A percentile compares a stretch with the other conserved stretches of the same genome.
These are phyloP conservation scores for Somion occarium DNA, from an alignment of 1,284 basidiomycete species.

Conservation along the genomic window DNA sequence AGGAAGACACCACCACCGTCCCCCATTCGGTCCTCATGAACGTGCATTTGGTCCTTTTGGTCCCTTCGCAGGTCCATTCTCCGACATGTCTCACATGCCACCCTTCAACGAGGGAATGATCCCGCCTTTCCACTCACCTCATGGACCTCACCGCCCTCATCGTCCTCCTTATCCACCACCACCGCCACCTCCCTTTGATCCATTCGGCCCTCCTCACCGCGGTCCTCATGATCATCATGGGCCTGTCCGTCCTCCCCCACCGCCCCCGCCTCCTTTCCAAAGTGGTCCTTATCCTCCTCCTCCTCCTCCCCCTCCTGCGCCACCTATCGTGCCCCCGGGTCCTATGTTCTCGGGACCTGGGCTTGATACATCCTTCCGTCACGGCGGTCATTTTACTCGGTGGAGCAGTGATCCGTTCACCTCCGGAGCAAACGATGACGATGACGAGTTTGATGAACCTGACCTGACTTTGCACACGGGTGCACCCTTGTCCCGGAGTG, in stretches of 20 bases:
- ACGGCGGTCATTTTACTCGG: not conserved
- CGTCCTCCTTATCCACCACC: conserved; percentile 6
- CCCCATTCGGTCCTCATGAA: not conserved
- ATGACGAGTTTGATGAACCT: not conserved
- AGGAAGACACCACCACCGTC: not conserved
- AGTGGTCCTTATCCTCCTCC: conserved; percentile 8
- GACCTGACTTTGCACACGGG: not conserved
- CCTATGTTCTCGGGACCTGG: not conserved
- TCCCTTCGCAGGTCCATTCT: not conserved
- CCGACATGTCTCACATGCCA: not conserved
- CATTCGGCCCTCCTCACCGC: conserved; percentile 10
- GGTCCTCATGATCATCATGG: no score
- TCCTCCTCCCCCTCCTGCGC: conserved; percentile 9
- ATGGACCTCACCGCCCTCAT: conserved; percentile 12
- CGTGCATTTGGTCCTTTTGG: not conserved
- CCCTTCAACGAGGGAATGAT: not conserved
- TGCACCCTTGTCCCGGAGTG: not conserved
- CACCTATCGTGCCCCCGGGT: conserved; percentile 4
- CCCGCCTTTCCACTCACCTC: conserved; percentile 17
- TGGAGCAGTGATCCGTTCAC: not conserved
- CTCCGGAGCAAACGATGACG: not conserved
- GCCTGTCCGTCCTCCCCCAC: conserved; percentile 17
- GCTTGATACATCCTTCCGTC: not conserved
- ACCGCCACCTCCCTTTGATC: conserved; percentile 10
- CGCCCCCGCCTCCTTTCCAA: conserved; percentile 14